Conservation (phyloP, 2,329 filamentous ascomycete species). For the Didymellaceae sp. region DNA sequence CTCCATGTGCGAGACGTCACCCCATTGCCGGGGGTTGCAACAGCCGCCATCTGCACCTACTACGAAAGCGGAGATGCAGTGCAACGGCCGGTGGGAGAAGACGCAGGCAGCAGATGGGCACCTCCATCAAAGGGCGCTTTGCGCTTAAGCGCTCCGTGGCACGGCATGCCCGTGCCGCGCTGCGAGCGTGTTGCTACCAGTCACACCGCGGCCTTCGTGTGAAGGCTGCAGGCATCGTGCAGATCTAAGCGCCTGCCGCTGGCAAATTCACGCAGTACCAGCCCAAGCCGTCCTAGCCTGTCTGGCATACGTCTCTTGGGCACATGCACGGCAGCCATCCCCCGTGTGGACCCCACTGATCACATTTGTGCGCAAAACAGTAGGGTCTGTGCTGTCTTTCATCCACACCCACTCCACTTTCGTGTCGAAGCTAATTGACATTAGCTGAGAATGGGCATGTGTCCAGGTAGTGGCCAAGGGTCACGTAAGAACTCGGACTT, state of each 20-base stretch:
- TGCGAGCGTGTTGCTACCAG: constrained; percentile 29
- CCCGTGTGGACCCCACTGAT: constrained; percentile 20
- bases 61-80: constrained; percentile 21
- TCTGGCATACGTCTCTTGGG: constrained; percentile 23
- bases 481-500: too few relatives aligned
- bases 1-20: constrained; percentile 21
- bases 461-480: not conserved
- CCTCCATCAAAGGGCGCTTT: constrained; percentile 34
- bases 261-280: constrained; percentile 24
- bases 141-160: constrained; percentile 38
- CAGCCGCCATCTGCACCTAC: constrained; percentile 28
- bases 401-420: constrained; percentile 6
- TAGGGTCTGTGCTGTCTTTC: constrained; percentile 25
- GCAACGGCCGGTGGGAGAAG: constrained; percentile 18
- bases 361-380: constrained; percentile 31
- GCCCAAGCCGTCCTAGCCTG: constrained; percentile 18
- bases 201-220: constrained; percentile 21
- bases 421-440: not conserved
- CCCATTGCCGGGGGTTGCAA: constrained; percentile 22
- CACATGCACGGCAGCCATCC: constrained; percentile 22
- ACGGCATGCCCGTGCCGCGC: constrained; percentile 30
- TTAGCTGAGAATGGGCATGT: not conserved
- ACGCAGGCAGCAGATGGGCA: constrained; percentile 24
- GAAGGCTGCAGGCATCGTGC: constrained; percentile 24
- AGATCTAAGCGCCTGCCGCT: constrained; percentile 27